These are phyloP conservation scores for Obba rivulosa DNA, from an alignment of 768 basidiomycete species.

Conservation along the genomic window DNA sequence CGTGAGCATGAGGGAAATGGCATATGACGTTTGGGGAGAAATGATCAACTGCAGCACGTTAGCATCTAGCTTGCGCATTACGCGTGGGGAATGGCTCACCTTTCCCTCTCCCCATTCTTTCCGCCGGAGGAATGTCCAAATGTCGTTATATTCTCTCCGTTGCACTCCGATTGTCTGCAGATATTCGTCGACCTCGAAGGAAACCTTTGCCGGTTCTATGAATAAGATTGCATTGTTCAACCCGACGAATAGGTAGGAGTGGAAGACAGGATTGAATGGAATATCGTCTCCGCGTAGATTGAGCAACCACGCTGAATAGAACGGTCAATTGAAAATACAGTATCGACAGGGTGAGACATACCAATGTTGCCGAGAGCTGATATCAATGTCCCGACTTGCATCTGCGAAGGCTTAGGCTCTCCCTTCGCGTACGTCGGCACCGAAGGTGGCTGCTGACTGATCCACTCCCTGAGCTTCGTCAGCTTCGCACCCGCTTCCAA, in stretches of 20 bases:
- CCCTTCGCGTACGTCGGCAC: conserved; percentile 58
- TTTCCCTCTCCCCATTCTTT: conserved; percentile 80
- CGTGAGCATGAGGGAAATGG: conserved; percentile 81
- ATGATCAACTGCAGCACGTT: conserved; percentile 50
- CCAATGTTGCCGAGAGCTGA: conserved; percentile 69
- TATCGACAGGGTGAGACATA: conserved; percentile 26
- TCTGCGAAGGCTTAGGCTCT: conserved; percentile 54
- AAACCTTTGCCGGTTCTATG: conserved; percentile 64
- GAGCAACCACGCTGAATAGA: conserved; percentile 64
- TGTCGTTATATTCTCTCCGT: conserved; percentile 62
- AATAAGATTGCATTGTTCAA: conserved; percentile 64
- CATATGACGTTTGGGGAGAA: conserved; percentile 70
- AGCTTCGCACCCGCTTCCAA: conserved; percentile 68
- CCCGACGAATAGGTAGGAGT: conserved; percentile 76
- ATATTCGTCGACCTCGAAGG: conserved; percentile 52
- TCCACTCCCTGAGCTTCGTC: conserved; percentile 63
- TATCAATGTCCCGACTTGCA: conserved; percentile 62
- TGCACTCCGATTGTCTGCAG: conserved; percentile 52
- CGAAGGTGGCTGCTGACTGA: conserved; percentile 52
- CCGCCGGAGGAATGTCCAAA: conserved; percentile 74
- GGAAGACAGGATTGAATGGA: conserved; percentile 89
- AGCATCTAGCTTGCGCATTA: conserved; percentile 13
- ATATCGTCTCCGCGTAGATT: conserved; percentile 90
- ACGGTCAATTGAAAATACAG: conserved; percentile 3
- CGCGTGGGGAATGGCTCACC: conserved; percentile 29